phyloP scores from a whole-genome alignment of 2,329 filamentous ascomycete species.

The Penicillium sclerotiorum region DNA sequence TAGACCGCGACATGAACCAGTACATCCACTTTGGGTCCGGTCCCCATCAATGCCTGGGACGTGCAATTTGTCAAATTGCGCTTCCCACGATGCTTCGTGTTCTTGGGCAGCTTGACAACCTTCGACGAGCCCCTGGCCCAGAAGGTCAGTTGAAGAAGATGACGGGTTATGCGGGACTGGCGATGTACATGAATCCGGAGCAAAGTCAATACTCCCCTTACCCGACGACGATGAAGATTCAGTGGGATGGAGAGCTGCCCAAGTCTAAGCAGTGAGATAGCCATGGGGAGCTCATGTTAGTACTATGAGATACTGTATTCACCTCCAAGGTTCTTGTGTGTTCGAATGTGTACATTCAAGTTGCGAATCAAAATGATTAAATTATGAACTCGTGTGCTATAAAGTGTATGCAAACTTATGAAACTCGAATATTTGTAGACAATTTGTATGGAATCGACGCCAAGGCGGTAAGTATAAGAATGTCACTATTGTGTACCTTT shows the following conservation, averaged over 20 bases:
- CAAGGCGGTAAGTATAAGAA: too few species aligned
- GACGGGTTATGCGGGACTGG: conserved; percentile 41
- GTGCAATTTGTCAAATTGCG: conserved; percentile 35
- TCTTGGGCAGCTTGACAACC: conserved; percentile 44
- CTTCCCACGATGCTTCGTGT: conserved; percentile 45
- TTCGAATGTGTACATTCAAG: too few species aligned
- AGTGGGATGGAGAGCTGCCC: conserved; percentile 46
- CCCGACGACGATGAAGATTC: conserved; percentile 48
- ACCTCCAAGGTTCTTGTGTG: too few species aligned
- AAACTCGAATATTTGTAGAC: too few species aligned
- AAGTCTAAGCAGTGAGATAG: conserved; percentile 3
- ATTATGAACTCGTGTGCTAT: too few species aligned
- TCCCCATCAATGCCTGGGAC: conserved; percentile 64
- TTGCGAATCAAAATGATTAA: too few species aligned
- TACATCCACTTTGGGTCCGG: conserved; percentile 69
- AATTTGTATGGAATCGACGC: too few species aligned
- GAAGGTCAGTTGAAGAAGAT: conserved; percentile 46
- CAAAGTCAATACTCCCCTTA: conserved; percentile 47
- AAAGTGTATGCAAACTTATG: too few species aligned
- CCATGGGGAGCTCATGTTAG: too few species aligned
- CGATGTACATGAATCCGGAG: conserved; percentile 48
- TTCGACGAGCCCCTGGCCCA: conserved; percentile 44
- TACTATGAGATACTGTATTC: too few species aligned
- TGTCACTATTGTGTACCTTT: too few species aligned
- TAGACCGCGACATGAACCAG: conserved; percentile 61